Conservation (phyloP, 1,284 basidiomycete species). For the Pascua sp. region DNA sequence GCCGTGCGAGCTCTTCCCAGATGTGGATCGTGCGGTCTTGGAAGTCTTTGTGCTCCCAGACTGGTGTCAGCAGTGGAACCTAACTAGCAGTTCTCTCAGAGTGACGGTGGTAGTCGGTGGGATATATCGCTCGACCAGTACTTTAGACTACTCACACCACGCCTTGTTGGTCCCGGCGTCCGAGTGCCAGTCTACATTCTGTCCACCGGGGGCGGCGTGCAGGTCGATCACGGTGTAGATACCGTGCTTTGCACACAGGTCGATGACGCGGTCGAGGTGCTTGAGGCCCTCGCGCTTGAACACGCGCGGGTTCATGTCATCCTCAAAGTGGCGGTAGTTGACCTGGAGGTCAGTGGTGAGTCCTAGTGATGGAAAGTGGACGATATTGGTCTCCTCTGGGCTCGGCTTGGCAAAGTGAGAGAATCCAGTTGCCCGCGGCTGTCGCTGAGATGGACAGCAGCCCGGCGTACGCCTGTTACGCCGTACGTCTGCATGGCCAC, state of each 20-base stretch:
- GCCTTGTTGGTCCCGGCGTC: slow-evolving; percentile 40
- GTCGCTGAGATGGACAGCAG: too few species aligned
- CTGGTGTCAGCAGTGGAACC: slow-evolving; percentile 35
- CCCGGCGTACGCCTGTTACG: too few species aligned
- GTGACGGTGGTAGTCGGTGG: slow-evolving; percentile 20
- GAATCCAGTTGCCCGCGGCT: too few species aligned
- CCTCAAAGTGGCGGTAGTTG: slow-evolving; percentile 39
- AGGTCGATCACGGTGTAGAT: slow-evolving; percentile 50
- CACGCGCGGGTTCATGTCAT: slow-evolving; percentile 35
- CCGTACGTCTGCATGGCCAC: too few species aligned
- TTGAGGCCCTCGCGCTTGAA: slow-evolving; percentile 36
- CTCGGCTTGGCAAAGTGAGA: too few species aligned
- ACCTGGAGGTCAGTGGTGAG: background rate
- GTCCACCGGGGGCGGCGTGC: slow-evolving; percentile 46
- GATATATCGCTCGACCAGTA: too few species aligned
- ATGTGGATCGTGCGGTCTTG: slow-evolving; percentile 67
- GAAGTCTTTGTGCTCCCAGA: slow-evolving; percentile 73
- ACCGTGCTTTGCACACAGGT: slow-evolving; percentile 41
- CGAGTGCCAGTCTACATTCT: slow-evolving; percentile 48
- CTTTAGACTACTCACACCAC: slow-evolving; percentile 25
- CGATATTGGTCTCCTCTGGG: too few species aligned
- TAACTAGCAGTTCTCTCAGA: slow-evolving; percentile 3
- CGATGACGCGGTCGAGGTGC: slow-evolving; percentile 36
- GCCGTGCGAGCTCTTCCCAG: slow-evolving; percentile 63
- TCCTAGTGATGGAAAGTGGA: background rate